Evolutionary conservation across 139 green algal genomes (phyloP).

Genomic region (Raphidocelis subcapitata): DNA sequence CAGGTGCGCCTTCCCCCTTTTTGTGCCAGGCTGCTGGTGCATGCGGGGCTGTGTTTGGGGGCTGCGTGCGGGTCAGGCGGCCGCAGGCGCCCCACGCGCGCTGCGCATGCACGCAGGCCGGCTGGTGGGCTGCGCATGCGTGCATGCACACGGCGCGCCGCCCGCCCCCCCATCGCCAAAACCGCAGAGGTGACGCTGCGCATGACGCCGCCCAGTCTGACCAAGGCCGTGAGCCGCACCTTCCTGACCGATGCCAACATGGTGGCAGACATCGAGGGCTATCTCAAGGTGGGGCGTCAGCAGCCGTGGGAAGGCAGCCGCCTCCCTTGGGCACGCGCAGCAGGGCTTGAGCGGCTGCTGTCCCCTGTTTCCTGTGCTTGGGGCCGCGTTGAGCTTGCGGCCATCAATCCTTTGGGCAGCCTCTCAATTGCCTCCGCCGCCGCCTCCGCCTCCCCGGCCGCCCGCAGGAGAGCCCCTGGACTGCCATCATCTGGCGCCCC

Average conservation of each 20-base stretch:
- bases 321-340: neutral
- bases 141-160: too few species aligned
- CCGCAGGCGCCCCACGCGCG: too few species aligned
- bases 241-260: constrained; percentile 14
- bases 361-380: neutral
- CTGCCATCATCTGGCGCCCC: constrained; percentile 12
- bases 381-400: neutral
- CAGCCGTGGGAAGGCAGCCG: neutral
- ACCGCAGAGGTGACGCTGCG: constrained; percentile 23
- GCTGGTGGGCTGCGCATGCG: too few species aligned
- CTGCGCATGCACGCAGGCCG: too few species aligned
- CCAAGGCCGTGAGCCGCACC: constrained; percentile 12
- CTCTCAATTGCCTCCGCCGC: neutral
- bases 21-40: too few species aligned
- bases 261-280: neutral
- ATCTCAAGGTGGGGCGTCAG: constrained; percentile 5
- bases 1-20: neutral
- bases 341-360: neutral
- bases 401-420: neutral
- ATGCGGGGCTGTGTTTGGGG: too few species aligned
- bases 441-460: neutral
- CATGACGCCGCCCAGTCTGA: constrained; percentile 21
- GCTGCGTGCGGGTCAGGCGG: too few species aligned
- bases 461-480: neutral
- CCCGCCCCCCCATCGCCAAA: too few species aligned